These are phyloP conservation scores for Globisporangium rhizosaccharum DNA, from an alignment of 352 stramenopile species.

Conservation along the genomic window DNA sequence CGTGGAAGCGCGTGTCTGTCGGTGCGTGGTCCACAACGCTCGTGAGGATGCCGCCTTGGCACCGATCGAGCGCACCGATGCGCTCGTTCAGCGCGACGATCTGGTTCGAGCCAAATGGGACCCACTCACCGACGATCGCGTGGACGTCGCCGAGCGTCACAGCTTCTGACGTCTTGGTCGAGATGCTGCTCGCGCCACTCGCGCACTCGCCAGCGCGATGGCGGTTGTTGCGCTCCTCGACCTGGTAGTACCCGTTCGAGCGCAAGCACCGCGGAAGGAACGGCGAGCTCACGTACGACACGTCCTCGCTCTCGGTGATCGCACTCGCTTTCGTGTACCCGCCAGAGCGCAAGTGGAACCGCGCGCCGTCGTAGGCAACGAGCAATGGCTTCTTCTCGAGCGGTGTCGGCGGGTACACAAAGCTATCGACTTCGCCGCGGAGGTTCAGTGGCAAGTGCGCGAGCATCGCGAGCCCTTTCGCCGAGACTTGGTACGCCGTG, in stretches of 20 bases:
- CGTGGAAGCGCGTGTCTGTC: slow-evolving; percentile 78
- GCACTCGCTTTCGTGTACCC: slow-evolving; percentile 87
- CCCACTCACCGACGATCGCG: slow-evolving; percentile 96
- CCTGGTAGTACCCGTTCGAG: slow-evolving; percentile 68
- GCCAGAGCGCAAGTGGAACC: slow-evolving; percentile 67
- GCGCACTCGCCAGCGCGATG: slow-evolving; percentile 88
- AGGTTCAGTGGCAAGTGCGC: slow-evolving; percentile 76
- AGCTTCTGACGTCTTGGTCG: slow-evolving; percentile 90
- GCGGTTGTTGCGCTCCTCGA: slow-evolving; percentile 90
- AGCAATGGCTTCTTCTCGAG: slow-evolving; percentile 42
- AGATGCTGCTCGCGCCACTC: slow-evolving; percentile 75
- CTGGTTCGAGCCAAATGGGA: slow-evolving; percentile 97
- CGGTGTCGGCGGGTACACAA: slow-evolving; percentile 46
- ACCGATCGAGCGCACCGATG: slow-evolving; percentile 94
- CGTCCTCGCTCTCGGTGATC: slow-evolving; percentile 96
- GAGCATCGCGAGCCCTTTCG: slow-evolving; percentile 83
- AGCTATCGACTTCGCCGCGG: slow-evolving; percentile 63
- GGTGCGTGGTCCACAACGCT: slow-evolving; percentile 87
- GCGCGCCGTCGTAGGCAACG: slow-evolving; percentile 61
- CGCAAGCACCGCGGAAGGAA: slow-evolving; percentile 96
- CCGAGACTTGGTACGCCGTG: slow-evolving; percentile 93
- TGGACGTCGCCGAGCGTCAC: slow-evolving; percentile 95
- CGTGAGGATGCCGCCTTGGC: slow-evolving; percentile 96
- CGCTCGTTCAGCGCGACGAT: slow-evolving; percentile 97
- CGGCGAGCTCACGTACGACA: slow-evolving; percentile 96